Base-by-base conservation (phyloP, 441 rosid genomes). In the Populus hybrid region DNA sequence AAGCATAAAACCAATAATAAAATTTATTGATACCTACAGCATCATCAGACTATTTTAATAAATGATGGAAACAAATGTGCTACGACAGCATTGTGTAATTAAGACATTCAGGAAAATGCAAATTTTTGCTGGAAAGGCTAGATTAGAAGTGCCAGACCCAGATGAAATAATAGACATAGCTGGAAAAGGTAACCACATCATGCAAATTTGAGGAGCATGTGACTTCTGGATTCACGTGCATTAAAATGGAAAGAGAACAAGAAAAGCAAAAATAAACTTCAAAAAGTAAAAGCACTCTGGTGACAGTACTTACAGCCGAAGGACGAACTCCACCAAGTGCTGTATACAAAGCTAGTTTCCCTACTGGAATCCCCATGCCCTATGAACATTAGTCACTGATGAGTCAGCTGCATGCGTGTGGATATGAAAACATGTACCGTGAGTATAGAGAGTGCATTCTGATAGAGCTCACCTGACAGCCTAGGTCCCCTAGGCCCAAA, bases 291-390 rank as follows among this genome's bases (percentile, higher is more conserved):
- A 16, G 21, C 14, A 9, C 0, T 59, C 11, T 20, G 12, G 8
- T 6, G 10, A 23, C 32, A 10, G 21, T 57, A 63, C 96, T 89
- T 87, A 94, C 98, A 12, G 96, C 93, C 46, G 98, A 93, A 61
- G 98, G 98, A 80, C 90, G 94, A 80, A 94, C 82, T 72, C 98
- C 98, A 78, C 97, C 97, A 50, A 94, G 83, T 69, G 97, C 98
- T 69, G 98, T 91, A 78, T 94, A 94, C 24, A 94, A 84, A 71
- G 98, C 86, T 63, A 94, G 97, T 76, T 94, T 94, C 64, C 98
- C 98, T 5, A 94, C 97, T 42, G 98, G 98, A 80, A 94, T 94
- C 34, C 97, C 98, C 98, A 94, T 94, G 77, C 98, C 98, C 97
- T 94, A 85, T 34, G 73, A 79, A 16, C 10, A 75, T 66, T 32